phyloP scores from a whole-genome alignment of 306 rosid genomes.

The Prunus padus region DNA sequence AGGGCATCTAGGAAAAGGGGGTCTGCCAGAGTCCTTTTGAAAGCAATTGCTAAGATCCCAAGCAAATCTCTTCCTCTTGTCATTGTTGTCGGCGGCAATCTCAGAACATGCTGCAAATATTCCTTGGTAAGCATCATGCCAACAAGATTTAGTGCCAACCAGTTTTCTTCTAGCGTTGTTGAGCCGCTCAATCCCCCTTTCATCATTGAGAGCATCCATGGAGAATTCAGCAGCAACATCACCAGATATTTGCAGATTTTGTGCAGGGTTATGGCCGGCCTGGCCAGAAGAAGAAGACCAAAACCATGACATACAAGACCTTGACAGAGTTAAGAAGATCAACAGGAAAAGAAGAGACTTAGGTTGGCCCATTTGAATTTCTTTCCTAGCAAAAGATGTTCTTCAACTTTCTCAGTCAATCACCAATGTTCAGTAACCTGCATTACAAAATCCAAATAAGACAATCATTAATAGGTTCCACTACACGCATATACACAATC shows the following conservation, averaged over 20 bases:
- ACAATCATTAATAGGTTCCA: neutral
- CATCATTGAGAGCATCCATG: slow-evolving; percentile 1
- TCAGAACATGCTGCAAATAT: slow-evolving; percentile 17
- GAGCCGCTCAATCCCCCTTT: slow-evolving; percentile 8
- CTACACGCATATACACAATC: neutral
- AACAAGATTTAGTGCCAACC: slow-evolving; percentile 9
- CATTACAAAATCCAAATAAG: neutral
- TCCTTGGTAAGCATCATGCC: slow-evolving; percentile 20
- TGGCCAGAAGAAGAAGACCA: slow-evolving; percentile 11
- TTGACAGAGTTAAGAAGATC: slow-evolving; percentile 11
- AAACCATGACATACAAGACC: slow-evolving; percentile 11
- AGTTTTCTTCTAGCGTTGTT: slow-evolving; percentile 16
- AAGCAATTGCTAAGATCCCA: slow-evolving; percentile 31
- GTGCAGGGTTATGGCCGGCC: neutral
- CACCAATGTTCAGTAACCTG: neutral
- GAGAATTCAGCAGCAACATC: slow-evolving; percentile 9
- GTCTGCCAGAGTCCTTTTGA: slow-evolving; percentile 24
- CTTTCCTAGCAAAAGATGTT: neutral
- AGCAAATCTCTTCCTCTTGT: slow-evolving; percentile 28
- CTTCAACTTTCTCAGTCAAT: neutral
- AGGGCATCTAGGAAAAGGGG: slow-evolving; percentile 51
- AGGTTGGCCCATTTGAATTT: slow-evolving; percentile 4
- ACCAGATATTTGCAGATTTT: neutral
- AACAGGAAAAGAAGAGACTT: neutral
- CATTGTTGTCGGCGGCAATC: slow-evolving; percentile 3